Evolutionary conservation across 345 rosid species (phyloP), one percentile per base, ranked within the genome.

Genomic region (Nephelium lappaceum): DNA sequence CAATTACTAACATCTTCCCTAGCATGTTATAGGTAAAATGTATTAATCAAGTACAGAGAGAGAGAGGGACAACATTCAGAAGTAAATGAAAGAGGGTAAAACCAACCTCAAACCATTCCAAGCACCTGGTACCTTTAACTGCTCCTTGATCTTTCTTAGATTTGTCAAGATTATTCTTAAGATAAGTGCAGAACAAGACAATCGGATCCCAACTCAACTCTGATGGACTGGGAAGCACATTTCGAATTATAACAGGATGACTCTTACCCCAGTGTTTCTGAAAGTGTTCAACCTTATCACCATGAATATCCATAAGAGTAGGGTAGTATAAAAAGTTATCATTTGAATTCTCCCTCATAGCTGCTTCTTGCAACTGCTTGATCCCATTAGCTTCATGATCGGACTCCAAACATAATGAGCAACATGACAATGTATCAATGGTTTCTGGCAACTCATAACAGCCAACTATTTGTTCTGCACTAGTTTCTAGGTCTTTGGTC

Each of bases 251-350:
- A 57, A 94, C 94, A 10, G 99, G 98, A 77, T 96, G 98, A 79
- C 95, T 98, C 86, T 88, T 91, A 75, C 92, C 80, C 98, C 99
- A 96, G 72, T 96, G 98, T 83, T 91, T 89, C 89, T 93, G 99
- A 84, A 93, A 96, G 72, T 94, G 99, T 36, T 93, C 98, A 10
- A 92, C 84, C 75, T 87, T 96, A 84, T 91, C 95, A 71, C 80
- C 81, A 62, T 81, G 85, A 85, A 90, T 81, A 68, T 92, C 94
- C 69, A 64, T 12, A 45, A 80, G 68, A 45, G 85, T 81, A 14
- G 98, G 98, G 83, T 83, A 86, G 85, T 87, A 94, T 27, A 96
- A 77, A 67, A 87, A 87, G 85, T 93, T 96, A 76, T 93, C 92
- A 80, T 86, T 82, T 67, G 92, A 75, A 78, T 85, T 86, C 83